Percentiles rank a stretch among this genome's conserved stretches.
Conservation (phyloP, 352 stramenopile species). For the Phytophthora cryptogea region DNA sequence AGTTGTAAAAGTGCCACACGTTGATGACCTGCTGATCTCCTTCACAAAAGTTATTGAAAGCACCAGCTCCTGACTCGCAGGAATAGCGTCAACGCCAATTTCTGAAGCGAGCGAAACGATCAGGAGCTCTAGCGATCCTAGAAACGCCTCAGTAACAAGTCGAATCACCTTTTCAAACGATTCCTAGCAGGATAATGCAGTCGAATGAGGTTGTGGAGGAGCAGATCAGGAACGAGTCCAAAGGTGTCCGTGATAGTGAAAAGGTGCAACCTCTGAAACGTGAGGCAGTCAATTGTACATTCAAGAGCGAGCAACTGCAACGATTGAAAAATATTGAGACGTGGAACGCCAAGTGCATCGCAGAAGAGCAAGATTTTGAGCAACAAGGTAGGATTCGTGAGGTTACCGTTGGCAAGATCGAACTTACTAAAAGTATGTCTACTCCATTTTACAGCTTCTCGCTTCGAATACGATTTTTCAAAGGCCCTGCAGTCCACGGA, state of each 20-base stretch:
- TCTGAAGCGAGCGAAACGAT: conserved; percentile 7
- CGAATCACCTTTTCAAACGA: background rate
- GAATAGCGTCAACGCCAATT: conserved; percentile 10
- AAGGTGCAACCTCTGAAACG: background rate
- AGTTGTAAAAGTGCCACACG: conserved; percentile 3
- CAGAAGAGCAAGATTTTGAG: conserved; percentile 30
- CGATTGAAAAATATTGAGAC: conserved; percentile 24
- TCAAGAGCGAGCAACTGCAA: conserved; percentile 21
- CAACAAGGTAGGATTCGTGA: conserved; percentile 23
- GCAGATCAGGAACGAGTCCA: background rate
- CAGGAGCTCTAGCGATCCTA: conserved; percentile 1
- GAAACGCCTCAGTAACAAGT: conserved; percentile 10
- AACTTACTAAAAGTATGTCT: background rate
- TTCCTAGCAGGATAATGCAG: conserved; percentile 8
- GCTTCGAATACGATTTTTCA: conserved; percentile 53
- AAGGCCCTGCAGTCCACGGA: conserved; percentile 55
- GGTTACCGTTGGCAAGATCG: background rate
- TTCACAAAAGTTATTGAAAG: conserved; percentile 7
- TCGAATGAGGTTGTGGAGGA: background rate
- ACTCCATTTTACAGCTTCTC: conserved; percentile 21
- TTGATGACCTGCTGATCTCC: background rate
- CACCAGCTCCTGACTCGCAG: background rate
- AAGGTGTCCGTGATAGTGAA: background rate
- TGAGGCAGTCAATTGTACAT: conserved; percentile 9
- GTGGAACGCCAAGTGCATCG: conserved; percentile 34